Evolutionary conservation across 1,284 basidiomycete genomes (phyloP), one percentile per base, ranked within the genome.

Genomic region (Cryptococcus hybrid): DNA sequence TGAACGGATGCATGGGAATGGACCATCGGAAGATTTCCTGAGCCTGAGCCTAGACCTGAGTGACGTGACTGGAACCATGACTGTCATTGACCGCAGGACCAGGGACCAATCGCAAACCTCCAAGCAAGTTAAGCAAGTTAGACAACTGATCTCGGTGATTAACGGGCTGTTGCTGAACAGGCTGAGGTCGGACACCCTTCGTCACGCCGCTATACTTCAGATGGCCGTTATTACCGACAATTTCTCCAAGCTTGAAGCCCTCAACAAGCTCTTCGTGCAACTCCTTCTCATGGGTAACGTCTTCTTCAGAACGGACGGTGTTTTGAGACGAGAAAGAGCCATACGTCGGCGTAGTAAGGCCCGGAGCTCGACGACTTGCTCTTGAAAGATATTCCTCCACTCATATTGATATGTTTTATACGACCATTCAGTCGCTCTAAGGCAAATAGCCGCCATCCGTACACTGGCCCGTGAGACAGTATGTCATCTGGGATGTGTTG

Each of bases 121-220:
- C 30, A 30, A 30, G 30, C 30, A 30, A 24, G 24, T 24, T 69
- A 1, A 59, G 54, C 48, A 74, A 57, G 5, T 65, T 58, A 8
- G 69, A 58, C 7, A 76, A 58, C n/a, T 63, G 59, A 42, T 69
- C 65, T 12, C 65, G 60, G 48, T 75, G 74, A 13, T 52, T 60
- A 5, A 47, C 47, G 7, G 51, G n/a, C 30, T 55, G 57, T 8
- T 51, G 51, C 3, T 54, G 51, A 48, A n/a, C 6, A 45, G 30
- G 39, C 34, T 53, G 50, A 5, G 66, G 62, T 55, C 60, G 58
- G 38, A 71, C 56, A 39, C 77, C 76, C 60, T 71, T 73, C 30
- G 69, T 68, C 6, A 76, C 77, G 56, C 75, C 68, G 45, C 74
- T 73, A 47, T 74, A 78, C 12, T 70, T 67, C 51, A 72, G 51